phyloP scores from a whole-genome alignment of 2,329 filamentous ascomycete species.

The Chalara sp. region DNA sequence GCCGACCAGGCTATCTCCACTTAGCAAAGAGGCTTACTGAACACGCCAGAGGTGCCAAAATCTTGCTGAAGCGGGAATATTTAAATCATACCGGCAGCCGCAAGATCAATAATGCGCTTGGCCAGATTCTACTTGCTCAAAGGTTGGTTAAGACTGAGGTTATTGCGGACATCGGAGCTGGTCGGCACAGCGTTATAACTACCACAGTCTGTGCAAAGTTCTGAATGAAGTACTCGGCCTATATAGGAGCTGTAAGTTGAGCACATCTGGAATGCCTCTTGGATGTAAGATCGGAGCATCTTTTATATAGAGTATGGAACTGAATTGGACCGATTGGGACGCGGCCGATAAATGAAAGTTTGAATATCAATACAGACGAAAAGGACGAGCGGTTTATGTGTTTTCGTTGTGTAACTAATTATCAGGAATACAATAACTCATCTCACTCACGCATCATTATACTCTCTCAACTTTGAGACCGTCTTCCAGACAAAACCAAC shows the following conservation, averaged over 20 bases:
- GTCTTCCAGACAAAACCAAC: too few species aligned
- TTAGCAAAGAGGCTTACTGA: conserved; percentile 82
- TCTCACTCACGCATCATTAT: too few species aligned
- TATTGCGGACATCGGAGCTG: conserved; percentile 95
- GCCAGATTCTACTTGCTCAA: conserved; percentile 81
- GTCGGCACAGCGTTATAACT: conserved; percentile 95
- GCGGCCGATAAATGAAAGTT: too few species aligned
- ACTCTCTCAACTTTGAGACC: too few species aligned
- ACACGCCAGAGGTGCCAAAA: conserved; percentile 83
- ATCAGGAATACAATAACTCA: too few species aligned
- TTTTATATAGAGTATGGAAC: too few species aligned
- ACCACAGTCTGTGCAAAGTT: conserved; percentile 98
- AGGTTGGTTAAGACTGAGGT: conserved; percentile 92
- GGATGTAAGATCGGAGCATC: too few species aligned
- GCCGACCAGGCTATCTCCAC: conserved; percentile 85
- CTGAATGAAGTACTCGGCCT: conserved; percentile 94
- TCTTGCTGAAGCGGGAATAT: conserved; percentile 97
- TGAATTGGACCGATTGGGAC: too few species aligned
- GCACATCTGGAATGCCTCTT: too few species aligned
- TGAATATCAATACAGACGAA: too few species aligned
- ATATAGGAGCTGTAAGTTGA: conserved; percentile 77
- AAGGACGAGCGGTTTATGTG: too few species aligned
- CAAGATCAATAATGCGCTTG: conserved; percentile 98
- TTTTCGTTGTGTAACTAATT: too few species aligned
- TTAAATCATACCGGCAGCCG: conserved; percentile 96